Conservation (phyloP, 176 grass and related monocot species). For the Juncus effusus region DNA sequence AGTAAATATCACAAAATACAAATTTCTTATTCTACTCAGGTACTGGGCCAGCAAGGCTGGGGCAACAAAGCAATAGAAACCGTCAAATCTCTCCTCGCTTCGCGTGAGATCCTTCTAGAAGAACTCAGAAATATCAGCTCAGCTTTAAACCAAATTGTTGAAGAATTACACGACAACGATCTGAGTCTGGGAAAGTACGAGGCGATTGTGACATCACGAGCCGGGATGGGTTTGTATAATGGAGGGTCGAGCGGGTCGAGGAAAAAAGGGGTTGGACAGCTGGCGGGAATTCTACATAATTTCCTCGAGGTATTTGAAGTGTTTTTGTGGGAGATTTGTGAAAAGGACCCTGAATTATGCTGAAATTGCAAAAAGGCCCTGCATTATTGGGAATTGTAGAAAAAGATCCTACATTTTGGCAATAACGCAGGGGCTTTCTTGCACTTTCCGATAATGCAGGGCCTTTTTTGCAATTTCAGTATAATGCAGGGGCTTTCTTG, state of each 20-base stretch:
- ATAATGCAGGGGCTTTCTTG: too few species aligned
- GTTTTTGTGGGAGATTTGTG: slow-evolving; percentile 3
- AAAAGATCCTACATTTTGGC: too few species aligned
- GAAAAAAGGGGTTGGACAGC: slow-evolving; percentile 26
- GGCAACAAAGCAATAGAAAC: slow-evolving; percentile 50
- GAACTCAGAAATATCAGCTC: slow-evolving; percentile 65
- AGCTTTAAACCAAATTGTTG: slow-evolving; percentile 49
- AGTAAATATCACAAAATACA: background rate
- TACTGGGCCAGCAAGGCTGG: slow-evolving; percentile 36
- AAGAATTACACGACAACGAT: slow-evolving; percentile 51
- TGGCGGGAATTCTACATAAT: slow-evolving; percentile 60
- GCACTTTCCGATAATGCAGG: too few species aligned
- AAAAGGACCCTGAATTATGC: too few species aligned
- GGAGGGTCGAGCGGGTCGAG: background rate
- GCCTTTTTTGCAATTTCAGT: too few species aligned
- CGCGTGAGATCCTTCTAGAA: slow-evolving; percentile 65
- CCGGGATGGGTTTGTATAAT: slow-evolving; percentile 30
- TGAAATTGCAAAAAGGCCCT: too few species aligned
- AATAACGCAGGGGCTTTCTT: too few species aligned
- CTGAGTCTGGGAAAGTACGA: slow-evolving; percentile 72
- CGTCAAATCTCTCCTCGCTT: slow-evolving; percentile 59
- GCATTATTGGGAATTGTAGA: too few species aligned
- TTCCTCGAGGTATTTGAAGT: slow-evolving; percentile 55
- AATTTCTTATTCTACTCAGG: slow-evolving; percentile 31
- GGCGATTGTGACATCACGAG: slow-evolving; percentile 44